Percentiles rank a stretch among this genome's conserved stretches.
phyloP scores from a whole-genome alignment of 345 rosid genomes.

The Zanthoxylum bungeanum region DNA sequence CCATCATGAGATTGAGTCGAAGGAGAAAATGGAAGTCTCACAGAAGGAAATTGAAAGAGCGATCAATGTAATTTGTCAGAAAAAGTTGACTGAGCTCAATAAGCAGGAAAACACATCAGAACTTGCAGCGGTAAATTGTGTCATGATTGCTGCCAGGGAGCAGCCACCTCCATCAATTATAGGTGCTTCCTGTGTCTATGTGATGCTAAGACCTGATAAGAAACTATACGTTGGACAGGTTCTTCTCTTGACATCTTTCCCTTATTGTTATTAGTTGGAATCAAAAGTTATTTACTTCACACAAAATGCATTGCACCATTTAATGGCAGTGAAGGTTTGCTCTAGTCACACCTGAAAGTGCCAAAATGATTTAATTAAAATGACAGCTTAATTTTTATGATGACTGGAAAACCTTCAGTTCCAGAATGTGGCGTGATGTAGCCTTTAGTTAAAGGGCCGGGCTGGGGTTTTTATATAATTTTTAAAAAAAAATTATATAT shows the following conservation, averaged over 20 bases:
- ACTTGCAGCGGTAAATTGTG: constrained; percentile 38
- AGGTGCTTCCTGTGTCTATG: constrained; percentile 82
- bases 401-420: too few relatives aligned
- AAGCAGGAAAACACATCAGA: constrained; percentile 31
- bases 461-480: too few relatives aligned
- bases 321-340: neutral
- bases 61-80: constrained; percentile 45
- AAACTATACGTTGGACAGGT: constrained; percentile 91
- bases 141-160: constrained; percentile 64
- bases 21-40: constrained; percentile 27
- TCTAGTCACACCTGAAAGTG: too few relatives aligned
- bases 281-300: neutral
- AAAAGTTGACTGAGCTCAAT: constrained; percentile 49
- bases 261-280: neutral
- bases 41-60: constrained; percentile 45
- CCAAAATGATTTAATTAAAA: too few relatives aligned
- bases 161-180: constrained; percentile 94
- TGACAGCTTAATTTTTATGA: too few relatives aligned
- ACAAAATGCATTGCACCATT: neutral
- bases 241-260: neutral
- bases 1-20: constrained; percentile 24
- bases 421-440: too few relatives aligned
- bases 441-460: too few relatives aligned
- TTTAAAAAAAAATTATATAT: too few relatives aligned
- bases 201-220: constrained; percentile 77